Conservation (phyloP, 176 grass and related monocot genomes). For the Musa beccarii region DNA sequence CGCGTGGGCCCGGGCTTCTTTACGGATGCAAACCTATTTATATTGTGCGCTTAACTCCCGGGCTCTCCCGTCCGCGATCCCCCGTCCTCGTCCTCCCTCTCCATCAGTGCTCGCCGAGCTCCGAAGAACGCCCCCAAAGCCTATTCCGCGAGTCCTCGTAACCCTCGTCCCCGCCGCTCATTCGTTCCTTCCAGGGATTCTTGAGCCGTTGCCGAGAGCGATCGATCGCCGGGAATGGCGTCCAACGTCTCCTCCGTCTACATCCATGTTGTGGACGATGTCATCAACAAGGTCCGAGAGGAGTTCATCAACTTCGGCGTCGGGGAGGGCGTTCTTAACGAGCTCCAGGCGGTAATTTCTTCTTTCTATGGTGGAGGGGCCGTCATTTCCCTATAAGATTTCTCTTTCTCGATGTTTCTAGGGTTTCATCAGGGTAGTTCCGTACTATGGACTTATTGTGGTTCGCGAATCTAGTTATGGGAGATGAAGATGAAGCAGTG, state of each 20-base stretch:
- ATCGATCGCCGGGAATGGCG: conserved; percentile 39
- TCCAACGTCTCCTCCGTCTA: conserved; percentile 79
- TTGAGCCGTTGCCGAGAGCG: background rate
- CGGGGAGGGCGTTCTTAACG: conserved; percentile 70
- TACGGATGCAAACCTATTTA: conserved; percentile 97
- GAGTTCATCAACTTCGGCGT: conserved; percentile 83
- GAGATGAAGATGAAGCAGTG: conserved; percentile 99
- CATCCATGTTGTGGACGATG: conserved; percentile 85
- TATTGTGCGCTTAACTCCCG: conserved; percentile 71
- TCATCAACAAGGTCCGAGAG: conserved; percentile 74
- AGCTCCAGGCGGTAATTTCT: conserved; percentile 67
- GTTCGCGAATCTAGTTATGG: conserved; percentile 49
- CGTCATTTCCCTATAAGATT: background rate
- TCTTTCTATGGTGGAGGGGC: background rate
- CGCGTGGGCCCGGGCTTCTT: conserved; percentile 43
- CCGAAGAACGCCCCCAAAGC: background rate
- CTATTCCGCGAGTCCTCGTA: background rate
- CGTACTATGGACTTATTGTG: too few species aligned
- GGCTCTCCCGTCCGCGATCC: conserved; percentile 20
- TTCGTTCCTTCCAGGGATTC: background rate
- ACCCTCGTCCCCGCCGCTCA: background rate
- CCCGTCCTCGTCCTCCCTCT: background rate
- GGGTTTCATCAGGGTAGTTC: background rate
- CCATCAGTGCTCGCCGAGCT: background rate
- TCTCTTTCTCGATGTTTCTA: background rate